Evolutionary conservation across 768 basidiomycete species (phyloP).

Genomic region (Daedaleopsis nitida): DNA sequence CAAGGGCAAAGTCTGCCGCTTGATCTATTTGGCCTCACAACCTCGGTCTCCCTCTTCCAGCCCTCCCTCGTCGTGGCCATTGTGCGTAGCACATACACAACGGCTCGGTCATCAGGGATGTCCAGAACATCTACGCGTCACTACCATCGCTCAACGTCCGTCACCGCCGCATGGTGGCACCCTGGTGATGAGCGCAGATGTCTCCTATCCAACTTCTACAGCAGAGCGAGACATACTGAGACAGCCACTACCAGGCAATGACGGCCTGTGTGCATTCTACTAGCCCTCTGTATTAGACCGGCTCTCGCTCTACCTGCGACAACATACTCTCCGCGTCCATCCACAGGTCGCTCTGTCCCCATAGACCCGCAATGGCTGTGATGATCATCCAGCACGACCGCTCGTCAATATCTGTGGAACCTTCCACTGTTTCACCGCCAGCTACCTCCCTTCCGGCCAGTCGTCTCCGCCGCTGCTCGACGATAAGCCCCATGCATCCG

Average conservation of each 20-base stretch:
- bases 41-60: background rate
- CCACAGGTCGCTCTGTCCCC: conserved; percentile 86
- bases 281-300: background rate
- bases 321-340: conserved; percentile 66
- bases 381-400: conserved; percentile 77
- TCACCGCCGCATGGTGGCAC: background rate
- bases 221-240: background rate
- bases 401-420: conserved; percentile 34
- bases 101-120: background rate
- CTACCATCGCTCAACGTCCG: background rate
- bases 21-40: background rate
- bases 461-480: conserved; percentile 9
- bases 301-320: conserved; percentile 10
- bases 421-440: background rate
- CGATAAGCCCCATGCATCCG: conserved; percentile 50
- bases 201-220: background rate
- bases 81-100: no score
- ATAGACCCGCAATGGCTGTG: conserved; percentile 60
- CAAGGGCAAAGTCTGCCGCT: background rate
- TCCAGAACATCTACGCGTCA: background rate
- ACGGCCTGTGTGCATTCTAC: no score
- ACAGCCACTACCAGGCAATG: background rate
- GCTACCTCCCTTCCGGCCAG: conserved; percentile 1
- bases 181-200: background rate
- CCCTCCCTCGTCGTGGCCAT: background rate